Base-by-base conservation (phyloP, 345 rosid genomes). In the Mangifera indica region DNA sequence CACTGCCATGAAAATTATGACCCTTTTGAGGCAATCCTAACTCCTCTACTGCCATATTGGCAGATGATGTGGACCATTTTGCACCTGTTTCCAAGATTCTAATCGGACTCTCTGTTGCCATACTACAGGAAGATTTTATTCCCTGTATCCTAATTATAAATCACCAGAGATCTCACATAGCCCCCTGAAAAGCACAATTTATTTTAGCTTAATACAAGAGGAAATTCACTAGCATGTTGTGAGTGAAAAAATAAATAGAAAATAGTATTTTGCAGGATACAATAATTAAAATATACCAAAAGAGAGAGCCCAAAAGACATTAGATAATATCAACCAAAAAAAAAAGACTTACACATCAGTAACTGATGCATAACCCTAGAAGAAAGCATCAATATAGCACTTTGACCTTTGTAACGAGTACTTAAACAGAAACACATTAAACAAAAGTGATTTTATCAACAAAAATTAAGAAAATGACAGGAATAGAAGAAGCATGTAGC, bases 61-160 rank as follows among this genome's bases (percentile, higher is more conserved):
- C 52, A 32, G 82, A 63, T 49, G 78, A 66, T 21, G 76, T 54
- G 34, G 85, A 81, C 87, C 87, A 84, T 77, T 75, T 77, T 55
- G 71, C 72, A 20, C 66, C 79, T 60, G 62, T 74, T 44, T 69
- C 81, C 9, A 70, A 67, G 70, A 87, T 82, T 66, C 81, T 83
- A 56, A 85, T 80, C 17, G 85, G 87, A 76, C 82, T 87, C 79
- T 87, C 86, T 14, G 91, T 85, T 4, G 89, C 87, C 89, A 87
- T 87, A 67, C 18, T 70, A 63, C 44, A 46, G 60, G 20, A 25
- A 54, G 58, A 63, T 59, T 24, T 42, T 57, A 59, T 20, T 5
- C 66, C 44, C 67, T 53, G 52, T 48, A 4, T 44, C 53, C 62
- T 70, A 60, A 52, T 54, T 25, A 14, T 11, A 59, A 54, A 7